A percentile compares a stretch with the other conserved stretches of the same genome.
Conservation (phyloP, 345 rosid species). For the Geranium rotundifolium region DNA sequence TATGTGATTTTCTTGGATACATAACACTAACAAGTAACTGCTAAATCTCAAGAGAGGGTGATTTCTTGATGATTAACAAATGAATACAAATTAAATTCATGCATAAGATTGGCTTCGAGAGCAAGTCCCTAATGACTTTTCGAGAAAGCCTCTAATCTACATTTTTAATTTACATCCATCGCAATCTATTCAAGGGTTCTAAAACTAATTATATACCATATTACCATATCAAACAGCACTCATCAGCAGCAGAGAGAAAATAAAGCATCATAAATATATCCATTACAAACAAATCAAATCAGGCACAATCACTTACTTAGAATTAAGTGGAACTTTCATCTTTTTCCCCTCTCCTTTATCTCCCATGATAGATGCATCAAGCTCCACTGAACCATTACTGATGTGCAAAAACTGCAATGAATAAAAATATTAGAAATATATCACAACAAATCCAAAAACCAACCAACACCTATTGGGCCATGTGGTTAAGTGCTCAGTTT, state of each 20-base stretch:
- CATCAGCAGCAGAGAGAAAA: neutral
- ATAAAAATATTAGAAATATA: slow-evolving; percentile 13
- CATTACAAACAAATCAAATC: neutral
- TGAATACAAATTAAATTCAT: no score
- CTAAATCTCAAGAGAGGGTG: no score
- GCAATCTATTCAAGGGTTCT: no score
- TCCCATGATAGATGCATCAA: slow-evolving; percentile 84
- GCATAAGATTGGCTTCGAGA: no score
- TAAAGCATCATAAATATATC: neutral
- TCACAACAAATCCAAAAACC: slow-evolving; percentile 10
- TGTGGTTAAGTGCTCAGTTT: no score
- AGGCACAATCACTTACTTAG: slow-evolving; percentile 38
- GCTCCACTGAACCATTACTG: slow-evolving; percentile 79
- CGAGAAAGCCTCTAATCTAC: no score
- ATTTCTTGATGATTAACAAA: no score
- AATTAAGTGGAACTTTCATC: slow-evolving; percentile 88
- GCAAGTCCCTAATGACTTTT: no score
- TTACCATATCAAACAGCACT: neutral
- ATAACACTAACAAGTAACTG: neutral
- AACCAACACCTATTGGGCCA: no score
- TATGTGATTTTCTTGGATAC: neutral
- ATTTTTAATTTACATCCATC: no score
- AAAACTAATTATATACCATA: no score
- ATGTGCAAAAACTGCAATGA: slow-evolving; percentile 51
- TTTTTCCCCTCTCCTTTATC: slow-evolving; percentile 74